phyloP scores from a whole-genome alignment of 1,139 yeast genomes.

The Candida gigantensis region DNA sequence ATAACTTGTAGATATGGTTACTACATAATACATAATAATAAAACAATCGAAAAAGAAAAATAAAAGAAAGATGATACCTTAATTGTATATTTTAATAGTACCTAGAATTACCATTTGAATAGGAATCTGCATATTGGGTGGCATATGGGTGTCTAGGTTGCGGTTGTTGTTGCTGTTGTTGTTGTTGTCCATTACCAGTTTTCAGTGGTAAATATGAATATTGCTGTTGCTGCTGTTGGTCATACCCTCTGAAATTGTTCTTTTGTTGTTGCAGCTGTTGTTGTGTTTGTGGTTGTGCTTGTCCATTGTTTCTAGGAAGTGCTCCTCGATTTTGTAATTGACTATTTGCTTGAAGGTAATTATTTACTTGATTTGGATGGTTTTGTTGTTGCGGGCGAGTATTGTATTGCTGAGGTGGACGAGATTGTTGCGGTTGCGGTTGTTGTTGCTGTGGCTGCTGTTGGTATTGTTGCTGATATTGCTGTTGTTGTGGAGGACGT shows the following conservation, averaged over 20 bases:
- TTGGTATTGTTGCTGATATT: constrained; percentile 10
- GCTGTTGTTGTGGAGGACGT: constrained; percentile 9
- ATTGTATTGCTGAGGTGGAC: constrained; percentile 11
- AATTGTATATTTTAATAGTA: constrained; percentile 11
- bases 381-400: constrained; percentile 16
- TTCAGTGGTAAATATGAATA: constrained; percentile 8
- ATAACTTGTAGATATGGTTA: too few relatives aligned
- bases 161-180: neutral
- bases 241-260: constrained; percentile 13
- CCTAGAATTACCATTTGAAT: constrained; percentile 12
- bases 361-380: constrained; percentile 8
- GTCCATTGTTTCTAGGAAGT: constrained; percentile 8
- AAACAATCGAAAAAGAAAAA: neutral
- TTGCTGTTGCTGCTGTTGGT: constrained; percentile 6
- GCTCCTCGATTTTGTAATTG: constrained; percentile 4
- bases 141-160: constrained; percentile 6
- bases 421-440: constrained; percentile 9
- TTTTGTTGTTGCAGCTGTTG: constrained; percentile 8
- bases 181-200: neutral
- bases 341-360: constrained; percentile 3
- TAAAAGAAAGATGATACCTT: neutral
- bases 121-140: constrained; percentile 10
- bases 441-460: neutral
- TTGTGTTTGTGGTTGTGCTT: constrained; percentile 1
- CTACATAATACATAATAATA: too few relatives aligned